Percentiles rank a stretch among this genome's conserved stretches.
phyloP scores from a whole-genome alignment of 129 eudicot species.

The Arctium lappa region DNA sequence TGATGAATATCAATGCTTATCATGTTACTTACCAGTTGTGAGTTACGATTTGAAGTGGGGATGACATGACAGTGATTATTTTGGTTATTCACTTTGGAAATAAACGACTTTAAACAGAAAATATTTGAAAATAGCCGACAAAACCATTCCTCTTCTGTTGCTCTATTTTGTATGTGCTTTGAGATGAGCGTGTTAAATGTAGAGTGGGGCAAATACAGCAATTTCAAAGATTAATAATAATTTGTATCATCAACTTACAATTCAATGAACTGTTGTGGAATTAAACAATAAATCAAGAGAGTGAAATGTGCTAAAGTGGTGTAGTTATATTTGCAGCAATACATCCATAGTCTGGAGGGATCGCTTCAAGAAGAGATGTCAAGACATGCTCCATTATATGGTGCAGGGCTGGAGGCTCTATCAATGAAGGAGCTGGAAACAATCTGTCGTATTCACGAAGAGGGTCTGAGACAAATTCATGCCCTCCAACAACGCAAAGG shows the following conservation, averaged over 20 bases:
- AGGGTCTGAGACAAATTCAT: slow-evolving; percentile 84
- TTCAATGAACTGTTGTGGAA: too few species aligned
- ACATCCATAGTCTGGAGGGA: slow-evolving; percentile 70
- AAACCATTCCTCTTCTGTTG: too few species aligned
- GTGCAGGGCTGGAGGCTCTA: slow-evolving; percentile 79
- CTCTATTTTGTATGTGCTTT: too few species aligned
- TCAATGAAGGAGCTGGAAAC: slow-evolving; percentile 96
- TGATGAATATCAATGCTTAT: not conserved
- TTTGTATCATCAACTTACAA: too few species aligned
- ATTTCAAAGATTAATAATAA: too few species aligned
- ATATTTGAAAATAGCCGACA: not conserved
- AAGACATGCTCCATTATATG: slow-evolving; percentile 90
- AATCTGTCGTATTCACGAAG: slow-evolving; percentile 84
- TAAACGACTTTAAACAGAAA: too few species aligned
- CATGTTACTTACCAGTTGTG: not conserved
- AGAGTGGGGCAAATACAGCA: too few species aligned
- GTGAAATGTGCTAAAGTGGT: not conserved
- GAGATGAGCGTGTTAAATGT: too few species aligned
- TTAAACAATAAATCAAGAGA: too few species aligned
- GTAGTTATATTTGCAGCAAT: slow-evolving; percentile 61
- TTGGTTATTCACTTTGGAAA: not conserved
- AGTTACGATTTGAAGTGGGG: not conserved
- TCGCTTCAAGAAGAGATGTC: slow-evolving; percentile 96
- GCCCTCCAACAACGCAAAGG: slow-evolving; percentile 72
- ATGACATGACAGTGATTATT: not conserved